Evolutionary conservation across 169 alveolate species (phyloP).

Genomic region (Cyclospora cayetanensis): DNA sequence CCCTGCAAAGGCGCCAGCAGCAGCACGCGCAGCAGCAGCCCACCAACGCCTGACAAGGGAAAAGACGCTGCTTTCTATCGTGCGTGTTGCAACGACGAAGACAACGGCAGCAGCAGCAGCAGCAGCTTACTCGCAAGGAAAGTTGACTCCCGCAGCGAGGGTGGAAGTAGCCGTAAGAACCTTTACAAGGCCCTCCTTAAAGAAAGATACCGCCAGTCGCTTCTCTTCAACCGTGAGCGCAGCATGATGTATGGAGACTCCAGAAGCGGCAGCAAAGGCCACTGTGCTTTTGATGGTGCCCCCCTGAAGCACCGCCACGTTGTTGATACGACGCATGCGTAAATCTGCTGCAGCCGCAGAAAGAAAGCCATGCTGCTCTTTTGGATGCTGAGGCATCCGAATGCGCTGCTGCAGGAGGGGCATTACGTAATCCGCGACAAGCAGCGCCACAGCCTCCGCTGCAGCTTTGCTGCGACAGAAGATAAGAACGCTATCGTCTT

Average conservation of each 20-base stretch:
- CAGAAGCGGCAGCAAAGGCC: slow-evolving; percentile 25
- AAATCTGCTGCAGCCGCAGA: background rate
- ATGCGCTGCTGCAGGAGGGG: slow-evolving; percentile 79
- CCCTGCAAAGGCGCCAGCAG: no score
- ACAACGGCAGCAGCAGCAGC: slow-evolving; percentile 78
- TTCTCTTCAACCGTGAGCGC: slow-evolving; percentile 79
- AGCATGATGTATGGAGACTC: slow-evolving; percentile 82
- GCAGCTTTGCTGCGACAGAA: slow-evolving; percentile 3
- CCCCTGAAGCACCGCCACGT: slow-evolving; percentile 66
- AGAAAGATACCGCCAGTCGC: slow-evolving; percentile 75
- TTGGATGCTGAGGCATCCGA: no score
- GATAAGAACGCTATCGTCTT: slow-evolving; percentile 13
- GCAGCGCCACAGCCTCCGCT: slow-evolving; percentile 68
- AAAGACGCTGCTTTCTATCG: no score
- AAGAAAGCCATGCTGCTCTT: background rate
- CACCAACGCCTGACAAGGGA: no score
- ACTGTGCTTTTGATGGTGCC: background rate
- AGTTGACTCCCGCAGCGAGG: slow-evolving; percentile 88
- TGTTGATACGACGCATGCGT: slow-evolving; percentile 76
- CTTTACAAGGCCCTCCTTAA: slow-evolving; percentile 72
- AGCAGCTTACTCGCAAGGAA: slow-evolving; percentile 83
- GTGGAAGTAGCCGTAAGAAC: slow-evolving; percentile 84
- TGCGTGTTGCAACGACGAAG: background rate
- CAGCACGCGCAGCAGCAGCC: no score
- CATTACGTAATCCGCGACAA: background rate